These are phyloP conservation scores for Ceratocystis colombiana DNA, from an alignment of 2,329 filamentous ascomycete genomes.

Conservation along the genomic window DNA sequence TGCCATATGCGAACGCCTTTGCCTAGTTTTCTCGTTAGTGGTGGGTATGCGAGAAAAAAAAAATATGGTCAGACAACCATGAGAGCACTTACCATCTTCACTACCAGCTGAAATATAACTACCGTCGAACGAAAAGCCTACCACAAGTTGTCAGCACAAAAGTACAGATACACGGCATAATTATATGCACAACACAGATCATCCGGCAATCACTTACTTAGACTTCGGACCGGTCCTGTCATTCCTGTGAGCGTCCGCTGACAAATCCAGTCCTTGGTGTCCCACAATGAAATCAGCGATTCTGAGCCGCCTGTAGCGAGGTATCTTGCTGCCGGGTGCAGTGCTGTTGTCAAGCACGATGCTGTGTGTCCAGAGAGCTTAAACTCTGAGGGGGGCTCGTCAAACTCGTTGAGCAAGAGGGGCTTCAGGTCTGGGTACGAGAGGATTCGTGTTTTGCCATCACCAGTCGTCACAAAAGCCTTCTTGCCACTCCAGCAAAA, in stretches of 20 bases:
- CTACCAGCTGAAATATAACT: conserved; percentile 64
- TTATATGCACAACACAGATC: neutral
- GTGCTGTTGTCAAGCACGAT: conserved; percentile 55
- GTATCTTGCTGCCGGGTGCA: conserved; percentile 61
- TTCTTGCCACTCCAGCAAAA: conserved; percentile 66
- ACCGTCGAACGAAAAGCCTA: conserved; percentile 69
- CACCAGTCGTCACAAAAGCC: conserved; percentile 59
- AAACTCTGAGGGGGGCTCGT: conserved; percentile 42
- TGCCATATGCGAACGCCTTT: conserved; percentile 55
- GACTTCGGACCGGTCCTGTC: conserved; percentile 57
- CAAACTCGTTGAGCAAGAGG: conserved; percentile 41
- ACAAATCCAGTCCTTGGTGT: conserved; percentile 68
- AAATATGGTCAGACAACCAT: neutral
- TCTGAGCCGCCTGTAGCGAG: conserved; percentile 68
- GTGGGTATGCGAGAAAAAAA: neutral
- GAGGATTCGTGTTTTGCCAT: conserved; percentile 60
- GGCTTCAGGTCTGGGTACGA: conserved; percentile 56
- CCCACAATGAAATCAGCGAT: conserved; percentile 66
- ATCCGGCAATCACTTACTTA: conserved; percentile 41
- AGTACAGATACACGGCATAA: neutral
- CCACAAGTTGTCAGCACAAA: neutral
- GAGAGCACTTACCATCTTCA: conserved; percentile 51
- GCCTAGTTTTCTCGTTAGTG: conserved; percentile 13
- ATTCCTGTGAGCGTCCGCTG: conserved; percentile 60
- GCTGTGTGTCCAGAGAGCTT: conserved; percentile 63